Percentiles rank a stretch among this genome's conserved stretches.
Evolutionary conservation across 208 protist species (phyloP).

Genomic region (Acanthamoeba triangularis): DNA sequence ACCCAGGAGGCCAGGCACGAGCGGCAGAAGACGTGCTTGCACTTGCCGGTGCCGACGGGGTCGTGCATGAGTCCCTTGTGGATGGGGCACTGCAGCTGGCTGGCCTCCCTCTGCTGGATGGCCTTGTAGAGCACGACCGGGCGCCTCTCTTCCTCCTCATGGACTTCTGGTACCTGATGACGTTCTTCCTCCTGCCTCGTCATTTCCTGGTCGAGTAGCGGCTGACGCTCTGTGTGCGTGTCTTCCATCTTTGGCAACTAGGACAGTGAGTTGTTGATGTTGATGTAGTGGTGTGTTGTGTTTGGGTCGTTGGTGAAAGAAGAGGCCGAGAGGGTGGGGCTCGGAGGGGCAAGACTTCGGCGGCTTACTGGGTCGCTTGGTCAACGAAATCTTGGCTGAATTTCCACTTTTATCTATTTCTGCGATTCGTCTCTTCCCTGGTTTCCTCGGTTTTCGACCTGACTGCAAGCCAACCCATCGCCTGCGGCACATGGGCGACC

Average conservation of each 20-base stretch:
- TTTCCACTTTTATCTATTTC: background rate
- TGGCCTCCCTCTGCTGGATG: background rate
- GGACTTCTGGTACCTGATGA: background rate
- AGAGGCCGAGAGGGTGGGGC: background rate
- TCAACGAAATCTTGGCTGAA: background rate
- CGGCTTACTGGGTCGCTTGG: background rate
- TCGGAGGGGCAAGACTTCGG: background rate
- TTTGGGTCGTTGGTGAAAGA: background rate
- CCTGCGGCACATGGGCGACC: background rate
- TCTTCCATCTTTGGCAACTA: background rate
- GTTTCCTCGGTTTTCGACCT: background rate
- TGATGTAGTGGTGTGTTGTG: background rate
- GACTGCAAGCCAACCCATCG: background rate
- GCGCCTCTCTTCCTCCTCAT: background rate
- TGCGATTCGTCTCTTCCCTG: background rate
- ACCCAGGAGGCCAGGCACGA: constrained; percentile 44
- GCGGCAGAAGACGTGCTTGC: constrained; percentile 57
- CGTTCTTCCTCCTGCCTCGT: background rate
- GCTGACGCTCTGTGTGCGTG: background rate
- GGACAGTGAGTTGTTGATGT: background rate
- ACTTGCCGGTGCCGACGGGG: constrained; percentile 8
- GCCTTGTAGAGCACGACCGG: constrained; percentile 34
- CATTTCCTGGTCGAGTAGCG: background rate
- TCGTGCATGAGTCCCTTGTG: constrained; percentile 45
- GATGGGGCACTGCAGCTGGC: constrained; percentile 30